Percentiles rank a stretch among this genome's conserved stretches.
Evolutionary conservation across 2,329 filamentous ascomycete genomes (phyloP).

Genomic region (Aspergillus eucalypticola): DNA sequence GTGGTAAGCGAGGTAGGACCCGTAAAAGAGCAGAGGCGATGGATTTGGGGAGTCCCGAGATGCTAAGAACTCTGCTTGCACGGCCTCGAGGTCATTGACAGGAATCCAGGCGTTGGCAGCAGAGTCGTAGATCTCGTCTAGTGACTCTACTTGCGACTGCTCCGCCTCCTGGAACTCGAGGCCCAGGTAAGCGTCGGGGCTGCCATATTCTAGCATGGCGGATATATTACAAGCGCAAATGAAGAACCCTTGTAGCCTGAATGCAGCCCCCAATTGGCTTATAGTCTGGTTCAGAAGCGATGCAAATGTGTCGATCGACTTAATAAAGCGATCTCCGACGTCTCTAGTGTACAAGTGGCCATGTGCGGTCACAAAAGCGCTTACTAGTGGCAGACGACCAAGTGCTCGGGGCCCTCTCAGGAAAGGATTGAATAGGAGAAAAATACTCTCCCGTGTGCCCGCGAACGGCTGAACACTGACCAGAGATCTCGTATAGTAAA

Average conservation of each 20-base stretch:
- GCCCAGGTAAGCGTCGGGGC: constrained; percentile 35
- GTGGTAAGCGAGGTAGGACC: constrained; percentile 44
- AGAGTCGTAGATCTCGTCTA: constrained; percentile 16
- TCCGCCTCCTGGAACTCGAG: constrained; percentile 27
- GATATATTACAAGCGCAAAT: constrained; percentile 58
- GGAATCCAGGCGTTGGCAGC: constrained; percentile 28
- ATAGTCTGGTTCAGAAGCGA: constrained; percentile 51
- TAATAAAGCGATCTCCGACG: constrained; percentile 40
- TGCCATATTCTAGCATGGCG: constrained; percentile 57
- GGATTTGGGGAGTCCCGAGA: constrained; percentile 18
- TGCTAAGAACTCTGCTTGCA: constrained; percentile 18
- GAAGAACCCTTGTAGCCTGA: constrained; percentile 56
- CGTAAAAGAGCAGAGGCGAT: constrained; percentile 37
- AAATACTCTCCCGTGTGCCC: constrained; percentile 58
- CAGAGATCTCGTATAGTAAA: constrained; percentile 61
- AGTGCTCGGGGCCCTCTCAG: constrained; percentile 42
- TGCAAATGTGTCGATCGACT: constrained; percentile 44
- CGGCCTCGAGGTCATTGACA: constrained; percentile 10
- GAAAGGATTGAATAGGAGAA: constrained; percentile 56
- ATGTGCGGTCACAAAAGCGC: constrained; percentile 56
- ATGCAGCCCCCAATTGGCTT: constrained; percentile 48
- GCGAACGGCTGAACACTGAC: constrained; percentile 57
- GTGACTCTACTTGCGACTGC: constrained; percentile 15
- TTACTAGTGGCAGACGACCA: constrained; percentile 42
- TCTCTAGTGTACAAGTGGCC: constrained; percentile 49